These are phyloP conservation scores for Stentor roeselii DNA, from an alignment of 73 alveolate genomes.

Conservation along the genomic window DNA sequence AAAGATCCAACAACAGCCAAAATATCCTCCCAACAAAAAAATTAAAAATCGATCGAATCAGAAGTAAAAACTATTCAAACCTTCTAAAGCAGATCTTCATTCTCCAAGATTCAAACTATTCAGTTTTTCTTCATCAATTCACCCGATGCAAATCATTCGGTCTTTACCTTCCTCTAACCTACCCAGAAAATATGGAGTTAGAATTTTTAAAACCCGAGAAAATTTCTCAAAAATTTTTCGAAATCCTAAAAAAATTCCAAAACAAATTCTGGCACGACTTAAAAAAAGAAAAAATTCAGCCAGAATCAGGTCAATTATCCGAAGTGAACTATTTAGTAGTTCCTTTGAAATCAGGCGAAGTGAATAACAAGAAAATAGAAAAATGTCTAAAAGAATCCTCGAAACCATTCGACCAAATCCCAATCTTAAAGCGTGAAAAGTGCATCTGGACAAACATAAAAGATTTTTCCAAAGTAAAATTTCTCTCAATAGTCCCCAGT, in stretches of 20 bases:
- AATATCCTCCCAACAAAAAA: no score
- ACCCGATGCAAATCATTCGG: not conserved
- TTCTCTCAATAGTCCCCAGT: no score
- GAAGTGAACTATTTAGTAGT: constrained; percentile 6
- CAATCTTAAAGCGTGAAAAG: not conserved
- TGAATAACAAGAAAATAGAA: not conserved
- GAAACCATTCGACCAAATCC: not conserved
- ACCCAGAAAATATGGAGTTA: not conserved
- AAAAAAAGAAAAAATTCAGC: not conserved
- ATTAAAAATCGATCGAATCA: no score
- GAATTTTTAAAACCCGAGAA: not conserved
- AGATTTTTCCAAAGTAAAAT: not conserved
- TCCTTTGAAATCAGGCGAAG: not conserved
- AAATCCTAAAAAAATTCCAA: not conserved
- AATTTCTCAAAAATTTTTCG: not conserved
- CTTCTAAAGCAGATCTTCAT: no score
- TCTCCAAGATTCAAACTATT: no score
- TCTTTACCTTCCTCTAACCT: not conserved
- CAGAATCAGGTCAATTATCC: not conserved
- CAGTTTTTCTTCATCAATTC: not conserved
- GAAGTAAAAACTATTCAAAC: no score
- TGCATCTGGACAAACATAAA: not conserved
- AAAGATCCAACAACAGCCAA: no score
- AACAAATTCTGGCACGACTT: not conserved
- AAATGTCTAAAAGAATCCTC: no score